Evolutionary conservation across 371 early-diverging fungal genomes (phyloP), one percentile per base, ranked within the genome.

Genomic region (Funneliformis caledonium): DNA sequence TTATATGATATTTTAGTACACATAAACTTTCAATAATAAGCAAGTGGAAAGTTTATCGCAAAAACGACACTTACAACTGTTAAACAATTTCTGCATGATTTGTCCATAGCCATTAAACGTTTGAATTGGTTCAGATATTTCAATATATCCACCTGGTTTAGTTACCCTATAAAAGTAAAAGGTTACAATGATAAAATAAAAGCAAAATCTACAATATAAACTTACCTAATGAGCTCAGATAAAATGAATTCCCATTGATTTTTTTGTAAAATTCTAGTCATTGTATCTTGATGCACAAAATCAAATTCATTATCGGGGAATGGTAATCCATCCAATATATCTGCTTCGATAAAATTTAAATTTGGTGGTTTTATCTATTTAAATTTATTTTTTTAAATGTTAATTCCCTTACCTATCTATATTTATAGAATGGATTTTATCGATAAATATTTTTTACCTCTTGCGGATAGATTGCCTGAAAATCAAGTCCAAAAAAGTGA

Each of bases 401-500:
- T 26, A 26, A 26, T 26, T 26, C 26, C 26, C 26, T 26, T 26
- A 26, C 26, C 26, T 26, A 26, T 26, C 26, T 26, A 26, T 26
- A 26, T 26, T 26, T 26, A 26, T 56, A 19, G 37, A 37, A 37
- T 3, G 37, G 3, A 3, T 37, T 37, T 37, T 37, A 37, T 37
- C 37, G 3, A 37, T 37, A 3, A 37, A 26, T 26, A 26, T 26
- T 37, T 26, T 37, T 56, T n/a, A 56, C 56, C n/a, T 56, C 7
- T 56, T 19, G 31, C 1, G 64, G 64, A 31, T 19, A 64, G 2
- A 64, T 31, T 64, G 33, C 69, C 85, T 83, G 83, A 76, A 88
- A 84, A 65, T 89, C 89, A 26, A 89, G 75, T 9, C 88, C 88
- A 14, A 80, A 78, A 42, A 88, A 86, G 61, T 85, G 72, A 69